Evolutionary conservation across 2,329 filamentous ascomycete genomes (phyloP).

Genomic region (Hypoxylon sp.): DNA sequence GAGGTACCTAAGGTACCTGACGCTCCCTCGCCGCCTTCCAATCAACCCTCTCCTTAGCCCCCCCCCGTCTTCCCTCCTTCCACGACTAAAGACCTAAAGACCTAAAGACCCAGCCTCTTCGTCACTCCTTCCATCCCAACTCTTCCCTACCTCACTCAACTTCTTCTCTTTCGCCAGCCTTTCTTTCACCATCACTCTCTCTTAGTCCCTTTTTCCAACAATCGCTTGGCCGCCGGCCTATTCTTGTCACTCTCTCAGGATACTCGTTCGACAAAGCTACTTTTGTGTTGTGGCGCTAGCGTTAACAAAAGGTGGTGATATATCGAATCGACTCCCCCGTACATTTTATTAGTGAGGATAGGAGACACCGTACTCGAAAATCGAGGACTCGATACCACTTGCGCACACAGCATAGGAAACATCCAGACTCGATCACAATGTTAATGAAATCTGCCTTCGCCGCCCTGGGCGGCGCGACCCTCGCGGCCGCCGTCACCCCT

Average conservation of each 20-base stretch:
- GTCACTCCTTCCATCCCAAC: slow-evolving; percentile 26
- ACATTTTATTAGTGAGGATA: slow-evolving; percentile 18
- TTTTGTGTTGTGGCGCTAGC: slow-evolving; percentile 13
- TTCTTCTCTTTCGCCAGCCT: slow-evolving; percentile 10
- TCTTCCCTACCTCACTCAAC: background rate
- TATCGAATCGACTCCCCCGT: slow-evolving; percentile 9
- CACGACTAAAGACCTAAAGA: slow-evolving; percentile 1
- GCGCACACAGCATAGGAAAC: background rate
- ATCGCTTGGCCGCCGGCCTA: slow-evolving; percentile 25
- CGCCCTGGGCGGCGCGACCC: slow-evolving; percentile 60
- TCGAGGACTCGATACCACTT: slow-evolving; percentile 1
- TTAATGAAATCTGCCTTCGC: slow-evolving; percentile 56
- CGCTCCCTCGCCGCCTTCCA: slow-evolving; percentile 10
- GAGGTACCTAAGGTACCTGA: background rate
- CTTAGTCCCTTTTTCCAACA: slow-evolving; percentile 20
- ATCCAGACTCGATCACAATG: slow-evolving; percentile 27
- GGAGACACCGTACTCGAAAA: slow-evolving; percentile 7
- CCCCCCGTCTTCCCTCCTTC: slow-evolving; percentile 17
- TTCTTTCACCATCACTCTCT: slow-evolving; percentile 26
- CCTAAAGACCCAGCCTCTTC: slow-evolving; percentile 25
- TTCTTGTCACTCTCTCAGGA: slow-evolving; percentile 35
- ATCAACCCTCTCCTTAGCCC: slow-evolving; percentile 20
- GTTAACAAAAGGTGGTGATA: slow-evolving; percentile 9
- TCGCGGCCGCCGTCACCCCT: slow-evolving; percentile 63
- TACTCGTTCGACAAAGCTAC: slow-evolving; percentile 26